Evolutionary conservation across 1,284 basidiomycete genomes (phyloP).

Genomic region (Mycosarcoma maydis): DNA sequence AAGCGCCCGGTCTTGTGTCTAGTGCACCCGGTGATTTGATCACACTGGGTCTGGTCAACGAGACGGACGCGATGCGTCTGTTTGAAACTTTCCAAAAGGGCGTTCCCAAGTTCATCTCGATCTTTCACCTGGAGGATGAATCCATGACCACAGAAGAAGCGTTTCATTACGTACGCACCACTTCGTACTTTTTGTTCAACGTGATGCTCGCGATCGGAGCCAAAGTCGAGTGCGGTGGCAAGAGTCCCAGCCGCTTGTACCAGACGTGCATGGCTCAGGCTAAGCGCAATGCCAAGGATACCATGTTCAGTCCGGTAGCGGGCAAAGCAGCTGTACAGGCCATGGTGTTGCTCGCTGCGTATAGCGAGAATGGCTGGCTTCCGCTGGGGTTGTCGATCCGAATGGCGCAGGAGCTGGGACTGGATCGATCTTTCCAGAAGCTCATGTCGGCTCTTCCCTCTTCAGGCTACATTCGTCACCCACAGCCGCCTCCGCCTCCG

Average conservation of each 20-base stretch:
- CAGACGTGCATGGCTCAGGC: conserved; percentile 91
- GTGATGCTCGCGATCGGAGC: conserved; percentile 87
- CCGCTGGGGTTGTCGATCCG: conserved; percentile 91
- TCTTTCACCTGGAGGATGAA: conserved; percentile 89
- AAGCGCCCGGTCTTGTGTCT: conserved; percentile 37
- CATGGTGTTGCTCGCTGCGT: conserved; percentile 87
- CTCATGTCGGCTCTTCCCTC: conserved; percentile 69
- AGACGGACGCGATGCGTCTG: conserved; percentile 74
- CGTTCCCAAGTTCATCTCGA: conserved; percentile 83
- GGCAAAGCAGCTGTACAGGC: conserved; percentile 94
- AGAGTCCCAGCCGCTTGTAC: conserved; percentile 82
- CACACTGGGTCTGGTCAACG: conserved; percentile 73
- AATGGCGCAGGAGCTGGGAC: conserved; percentile 90
- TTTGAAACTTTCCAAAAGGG: conserved; percentile 65
- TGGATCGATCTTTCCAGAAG: conserved; percentile 88
- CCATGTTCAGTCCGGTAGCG: conserved; percentile 88
- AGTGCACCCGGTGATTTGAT: conserved; percentile 36
- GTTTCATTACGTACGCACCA: conserved; percentile 74
- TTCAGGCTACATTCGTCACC: conserved; percentile 25
- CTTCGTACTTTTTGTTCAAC: conserved; percentile 91
- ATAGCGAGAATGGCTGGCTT: conserved; percentile 93
- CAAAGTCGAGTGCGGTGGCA: conserved; percentile 88
- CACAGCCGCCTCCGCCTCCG: conserved; percentile 18
- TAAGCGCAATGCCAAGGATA: conserved; percentile 89
- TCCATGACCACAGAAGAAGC: conserved; percentile 87